phyloP scores from a whole-genome alignment of 2,329 filamentous ascomycete genomes.

The Clarireedia monteithiana region DNA sequence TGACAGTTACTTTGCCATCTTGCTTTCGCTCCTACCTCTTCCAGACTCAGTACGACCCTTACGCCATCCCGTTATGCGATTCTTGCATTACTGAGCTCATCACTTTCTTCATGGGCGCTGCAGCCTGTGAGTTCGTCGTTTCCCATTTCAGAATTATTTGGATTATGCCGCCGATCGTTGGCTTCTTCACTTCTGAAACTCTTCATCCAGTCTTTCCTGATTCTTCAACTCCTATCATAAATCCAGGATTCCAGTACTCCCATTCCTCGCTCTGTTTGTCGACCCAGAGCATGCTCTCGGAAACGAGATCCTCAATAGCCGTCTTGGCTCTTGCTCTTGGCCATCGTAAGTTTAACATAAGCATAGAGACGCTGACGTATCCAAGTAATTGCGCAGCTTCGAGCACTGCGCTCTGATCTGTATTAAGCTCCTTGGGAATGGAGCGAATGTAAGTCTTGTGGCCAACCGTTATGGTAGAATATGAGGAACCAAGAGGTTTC shows the following conservation, averaged over 20 bases:
- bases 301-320: conserved; percentile 81
- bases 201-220: conserved; percentile 11
- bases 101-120: too few species aligned
- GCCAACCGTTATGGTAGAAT: conserved; percentile 77
- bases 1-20: too few species aligned
- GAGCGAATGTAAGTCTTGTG: conserved; percentile 82
- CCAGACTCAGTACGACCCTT: too few species aligned
- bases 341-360: conserved; percentile 82
- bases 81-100: too few species aligned
- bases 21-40: too few species aligned
- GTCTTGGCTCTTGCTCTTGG: conserved; percentile 77
- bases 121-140: too few species aligned
- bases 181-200: not conserved
- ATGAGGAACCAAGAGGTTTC: conserved; percentile 79
- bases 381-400: conserved; percentile 87
- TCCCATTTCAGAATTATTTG: too few species aligned
- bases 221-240: conserved; percentile 41
- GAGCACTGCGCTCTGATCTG: conserved; percentile 84
- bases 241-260: conserved; percentile 88
- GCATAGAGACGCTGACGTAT: conserved; percentile 83
- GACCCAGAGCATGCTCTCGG: conserved; percentile 88
- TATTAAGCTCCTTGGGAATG: conserved; percentile 90
- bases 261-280: conserved; percentile 79
- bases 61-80: too few species aligned
- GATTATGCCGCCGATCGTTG: too few species aligned